phyloP scores from a whole-genome alignment of 1,139 yeast genomes.

The Candida freyschussii region DNA sequence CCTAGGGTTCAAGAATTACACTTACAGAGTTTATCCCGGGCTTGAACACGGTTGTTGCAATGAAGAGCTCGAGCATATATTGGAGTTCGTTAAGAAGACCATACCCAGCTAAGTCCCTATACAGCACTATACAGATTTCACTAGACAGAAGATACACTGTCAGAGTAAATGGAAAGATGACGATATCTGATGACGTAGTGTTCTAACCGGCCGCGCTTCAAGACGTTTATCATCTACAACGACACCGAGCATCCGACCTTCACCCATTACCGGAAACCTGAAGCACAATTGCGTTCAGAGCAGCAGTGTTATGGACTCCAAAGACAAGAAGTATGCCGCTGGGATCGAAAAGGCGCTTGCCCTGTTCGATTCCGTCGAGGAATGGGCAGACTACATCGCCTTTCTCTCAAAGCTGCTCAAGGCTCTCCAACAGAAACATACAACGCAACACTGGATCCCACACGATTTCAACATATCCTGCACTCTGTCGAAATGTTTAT shows the following conservation, averaged over 20 bases:
- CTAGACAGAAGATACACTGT: no score
- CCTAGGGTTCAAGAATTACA: conserved; percentile 48
- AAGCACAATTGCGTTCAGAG: conserved; percentile 2
- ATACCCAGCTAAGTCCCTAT: conserved; percentile 14
- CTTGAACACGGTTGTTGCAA: conserved; percentile 18
- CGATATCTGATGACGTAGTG: background rate
- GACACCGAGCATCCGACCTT: no score
- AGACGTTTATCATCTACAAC: background rate
- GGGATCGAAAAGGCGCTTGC: conserved; percentile 70
- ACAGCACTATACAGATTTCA: no score
- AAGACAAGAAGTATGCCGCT: conserved; percentile 62
- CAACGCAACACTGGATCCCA: conserved; percentile 47
- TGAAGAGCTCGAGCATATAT: conserved; percentile 17
- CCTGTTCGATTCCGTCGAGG: conserved; percentile 80
- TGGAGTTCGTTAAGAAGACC: conserved; percentile 12
- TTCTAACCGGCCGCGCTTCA: background rate
- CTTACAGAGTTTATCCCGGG: conserved; percentile 49
- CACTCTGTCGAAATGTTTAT: conserved; percentile 58
- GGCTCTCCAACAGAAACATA: conserved; percentile 46
- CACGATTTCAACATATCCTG: conserved; percentile 46
- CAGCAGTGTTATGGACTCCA: conserved; percentile 38
- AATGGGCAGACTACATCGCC: conserved; percentile 99
- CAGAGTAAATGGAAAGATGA: no score
- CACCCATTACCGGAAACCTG: background rate
- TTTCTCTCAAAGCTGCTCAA: conserved; percentile 75